Evolutionary conservation across 2,329 filamentous ascomycete genomes (phyloP), one percentile per base, ranked within the genome.

Genomic region (Colletotrichum phormii): DNA sequence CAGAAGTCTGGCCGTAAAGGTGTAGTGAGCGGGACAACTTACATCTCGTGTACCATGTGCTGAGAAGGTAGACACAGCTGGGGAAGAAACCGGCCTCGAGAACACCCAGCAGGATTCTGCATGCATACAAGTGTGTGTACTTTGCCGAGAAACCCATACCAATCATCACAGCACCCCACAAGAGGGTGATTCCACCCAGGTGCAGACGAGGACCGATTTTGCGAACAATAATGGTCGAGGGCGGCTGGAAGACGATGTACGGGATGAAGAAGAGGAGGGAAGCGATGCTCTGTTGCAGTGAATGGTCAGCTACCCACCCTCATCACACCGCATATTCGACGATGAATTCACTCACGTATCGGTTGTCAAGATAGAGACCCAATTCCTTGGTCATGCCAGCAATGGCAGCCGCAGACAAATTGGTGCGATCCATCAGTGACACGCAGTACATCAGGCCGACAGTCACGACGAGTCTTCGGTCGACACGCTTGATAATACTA

Each of bases 341-440:
- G 26, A 6, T 11, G n/a, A 33, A 0, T 6, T 3, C 8, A 77
- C 84, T 77, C 68, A 86, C 85, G 60, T 87, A 88, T 78, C 85
- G 83, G 64, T 84, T 83, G 6, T 83, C 84, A 1, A 83, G 79
- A 5, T 54, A 57, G 1, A 90, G 80, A 3, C 78, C 59, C 31
- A 90, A 80, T 60, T 90, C 89, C 1, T 74, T 75, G 18, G 79
- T 77, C 87, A 90, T 89, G 64, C 89, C 94, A 24, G 94, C 93
- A 79, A 96, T 92, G 58, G 89, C 89, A 53, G 93, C 93, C 26
- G 89, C 86, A n/a, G 89, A 89, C 79, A 95, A 83, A 81, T 96
- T 96, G 2, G 92, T 94, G 37, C 94, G 87, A 79, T 97, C 94
- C 90, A 96, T 94, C 72, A 96, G 83, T 75, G 89, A 92, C 77